phyloP scores from a whole-genome alignment of 495 filamentous ascomycete genomes.

The Annulohypoxylon bovei region DNA sequence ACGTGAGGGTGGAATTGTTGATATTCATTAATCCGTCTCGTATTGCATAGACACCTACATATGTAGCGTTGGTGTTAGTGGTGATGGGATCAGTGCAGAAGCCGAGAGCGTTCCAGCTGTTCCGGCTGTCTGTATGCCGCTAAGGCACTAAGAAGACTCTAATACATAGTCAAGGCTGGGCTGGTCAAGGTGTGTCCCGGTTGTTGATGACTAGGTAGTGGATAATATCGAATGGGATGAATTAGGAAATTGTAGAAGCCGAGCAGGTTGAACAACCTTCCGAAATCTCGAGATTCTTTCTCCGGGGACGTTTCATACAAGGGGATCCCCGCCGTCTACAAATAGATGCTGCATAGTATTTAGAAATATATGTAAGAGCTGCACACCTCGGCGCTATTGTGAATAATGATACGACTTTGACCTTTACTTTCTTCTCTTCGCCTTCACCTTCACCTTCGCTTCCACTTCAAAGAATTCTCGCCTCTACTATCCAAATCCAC shows the following conservation, averaged over 20 bases:
- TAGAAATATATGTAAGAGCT: constrained; percentile 25
- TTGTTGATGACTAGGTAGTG: constrained; percentile 2
- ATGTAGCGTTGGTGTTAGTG: not conserved
- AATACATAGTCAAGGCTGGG: not conserved
- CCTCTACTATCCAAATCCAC: not conserved
- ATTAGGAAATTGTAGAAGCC: constrained; percentile 13
- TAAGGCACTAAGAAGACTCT: not conserved
- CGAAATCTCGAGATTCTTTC: constrained; percentile 6
- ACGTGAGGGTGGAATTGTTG: constrained; percentile 8
- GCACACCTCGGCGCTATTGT: constrained; percentile 22
- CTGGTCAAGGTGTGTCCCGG: constrained; percentile 9
- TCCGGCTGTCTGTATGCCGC: not conserved
- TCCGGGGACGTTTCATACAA: constrained; percentile 13
- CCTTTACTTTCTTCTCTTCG: not conserved
- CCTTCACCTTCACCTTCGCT: not conserved
- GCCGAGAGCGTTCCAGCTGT: constrained; percentile 32
- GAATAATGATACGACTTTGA: constrained; percentile 23
- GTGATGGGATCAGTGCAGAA: constrained; percentile 25
- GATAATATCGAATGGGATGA: not conserved
- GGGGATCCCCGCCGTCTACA: not conserved
- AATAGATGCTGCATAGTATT: not conserved
- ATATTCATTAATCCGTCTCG: constrained; percentile 5
- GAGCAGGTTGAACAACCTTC: not conserved
- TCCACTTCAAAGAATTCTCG: constrained; percentile 7
- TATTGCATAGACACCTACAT: not conserved